Conservation (phyloP, 2,329 filamentous ascomycete genomes). For the Celoporthe dispersa region DNA sequence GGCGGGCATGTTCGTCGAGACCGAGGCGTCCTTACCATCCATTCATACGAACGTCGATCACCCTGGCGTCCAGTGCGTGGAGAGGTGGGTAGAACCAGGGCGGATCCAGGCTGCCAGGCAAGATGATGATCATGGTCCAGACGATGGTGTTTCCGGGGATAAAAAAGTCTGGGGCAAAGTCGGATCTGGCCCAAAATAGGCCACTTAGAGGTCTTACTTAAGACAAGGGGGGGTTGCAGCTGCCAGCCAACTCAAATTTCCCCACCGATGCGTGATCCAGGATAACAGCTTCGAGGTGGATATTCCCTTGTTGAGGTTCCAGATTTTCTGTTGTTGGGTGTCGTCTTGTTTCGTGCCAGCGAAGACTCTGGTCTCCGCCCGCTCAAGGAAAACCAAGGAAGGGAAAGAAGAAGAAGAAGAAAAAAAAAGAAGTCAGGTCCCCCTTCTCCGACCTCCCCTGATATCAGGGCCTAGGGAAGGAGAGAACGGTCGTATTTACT, state of each 20-base stretch:
- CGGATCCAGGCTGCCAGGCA: background rate
- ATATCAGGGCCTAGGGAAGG: background rate
- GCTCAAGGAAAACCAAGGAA: too few relatives aligned
- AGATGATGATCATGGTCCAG: background rate
- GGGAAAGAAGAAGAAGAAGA: background rate
- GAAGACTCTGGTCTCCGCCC: background rate
- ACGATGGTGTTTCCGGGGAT: background rate
- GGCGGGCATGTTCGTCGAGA: background rate
- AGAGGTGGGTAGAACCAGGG: background rate
- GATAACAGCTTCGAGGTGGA: background rate
- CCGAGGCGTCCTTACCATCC: background rate
- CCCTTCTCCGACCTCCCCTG: background rate
- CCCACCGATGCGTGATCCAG: background rate
- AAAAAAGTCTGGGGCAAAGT: background rate
- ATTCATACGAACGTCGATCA: background rate
- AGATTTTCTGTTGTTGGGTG: background rate
- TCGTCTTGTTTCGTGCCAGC: background rate
- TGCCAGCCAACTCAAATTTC: slow-evolving; percentile 13
- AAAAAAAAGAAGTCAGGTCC: background rate
- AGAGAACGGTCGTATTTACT: background rate
- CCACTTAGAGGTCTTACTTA: slow-evolving; percentile 4
- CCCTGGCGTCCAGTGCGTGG: background rate
- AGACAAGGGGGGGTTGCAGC: slow-evolving; percentile 3
- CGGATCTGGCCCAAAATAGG: slow-evolving; percentile 5
- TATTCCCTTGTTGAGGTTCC: background rate